Conservation (phyloP, 2,329 filamentous ascomycete genomes). For the Pyrenophora graminea region DNA sequence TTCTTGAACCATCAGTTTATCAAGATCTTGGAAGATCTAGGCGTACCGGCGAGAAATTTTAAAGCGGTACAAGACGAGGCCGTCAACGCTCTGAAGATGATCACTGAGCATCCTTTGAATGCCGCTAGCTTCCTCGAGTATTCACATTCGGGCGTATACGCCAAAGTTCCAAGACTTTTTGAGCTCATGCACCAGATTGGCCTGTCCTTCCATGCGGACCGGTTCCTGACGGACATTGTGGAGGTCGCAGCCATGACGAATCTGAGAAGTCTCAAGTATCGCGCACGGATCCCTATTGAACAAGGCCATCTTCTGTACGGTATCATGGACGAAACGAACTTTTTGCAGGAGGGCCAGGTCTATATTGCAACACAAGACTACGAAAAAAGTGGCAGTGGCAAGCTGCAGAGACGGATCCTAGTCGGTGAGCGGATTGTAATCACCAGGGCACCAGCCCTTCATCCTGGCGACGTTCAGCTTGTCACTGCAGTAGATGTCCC, state of each 20-base stretch:
- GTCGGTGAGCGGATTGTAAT: constrained; percentile 59
- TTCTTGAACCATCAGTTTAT: constrained; percentile 80
- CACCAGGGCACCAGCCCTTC: constrained; percentile 78
- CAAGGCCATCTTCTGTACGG: constrained; percentile 78
- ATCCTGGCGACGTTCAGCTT: constrained; percentile 78
- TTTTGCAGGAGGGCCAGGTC: constrained; percentile 68
- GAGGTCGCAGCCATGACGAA: constrained; percentile 72
- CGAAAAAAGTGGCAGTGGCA: constrained; percentile 28
- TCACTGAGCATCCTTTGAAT: constrained; percentile 63
- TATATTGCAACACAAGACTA: constrained; percentile 63
- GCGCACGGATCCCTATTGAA: constrained; percentile 72
- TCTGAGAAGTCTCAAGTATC: constrained; percentile 76
- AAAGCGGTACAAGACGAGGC: constrained; percentile 66
- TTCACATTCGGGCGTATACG: constrained; percentile 63
- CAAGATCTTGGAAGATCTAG: constrained; percentile 83
- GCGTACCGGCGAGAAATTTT: constrained; percentile 64
- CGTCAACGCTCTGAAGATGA: constrained; percentile 61
- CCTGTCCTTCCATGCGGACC: constrained; percentile 68
- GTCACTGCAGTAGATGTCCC: constrained; percentile 65
- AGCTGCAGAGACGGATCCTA: constrained; percentile 16
- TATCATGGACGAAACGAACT: constrained; percentile 79
- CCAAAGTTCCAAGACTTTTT: constrained; percentile 67
- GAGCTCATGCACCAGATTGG: constrained; percentile 60
- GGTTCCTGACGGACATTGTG: constrained; percentile 70
- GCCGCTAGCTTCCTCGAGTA: constrained; percentile 68